Evolutionary conservation across 495 filamentous ascomycete genomes (phyloP).

Genomic region (Melanomma pulvis-pyrius): DNA sequence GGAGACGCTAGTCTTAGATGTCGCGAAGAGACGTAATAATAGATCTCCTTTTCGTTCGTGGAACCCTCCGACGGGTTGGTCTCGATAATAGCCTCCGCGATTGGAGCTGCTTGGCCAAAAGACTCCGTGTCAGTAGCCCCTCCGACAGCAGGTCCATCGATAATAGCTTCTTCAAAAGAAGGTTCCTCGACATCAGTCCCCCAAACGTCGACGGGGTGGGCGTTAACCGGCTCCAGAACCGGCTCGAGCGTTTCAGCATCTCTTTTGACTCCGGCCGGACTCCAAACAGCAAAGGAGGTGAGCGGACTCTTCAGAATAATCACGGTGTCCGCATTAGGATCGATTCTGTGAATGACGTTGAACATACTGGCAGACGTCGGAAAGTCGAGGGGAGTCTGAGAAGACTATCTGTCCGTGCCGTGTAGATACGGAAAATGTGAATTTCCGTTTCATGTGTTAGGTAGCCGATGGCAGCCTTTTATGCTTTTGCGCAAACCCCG

Average conservation of each 20-base stretch:
- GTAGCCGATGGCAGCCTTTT: not conserved
- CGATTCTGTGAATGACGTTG: not conserved
- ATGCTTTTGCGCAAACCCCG: not conserved
- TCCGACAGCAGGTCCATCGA: not conserved
- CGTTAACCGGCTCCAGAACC: no score
- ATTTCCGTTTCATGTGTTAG: not conserved
- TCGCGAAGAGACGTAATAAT: conserved; percentile 52
- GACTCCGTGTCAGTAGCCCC: not conserved
- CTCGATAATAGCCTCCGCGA: not conserved
- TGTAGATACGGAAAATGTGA: not conserved
- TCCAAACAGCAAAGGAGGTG: conserved; percentile 7
- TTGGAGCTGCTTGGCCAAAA: not conserved
- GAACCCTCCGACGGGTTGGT: not conserved
- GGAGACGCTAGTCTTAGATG: conserved; percentile 55
- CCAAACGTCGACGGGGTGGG: no score
- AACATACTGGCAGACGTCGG: not conserved
- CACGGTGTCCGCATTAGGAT: conserved; percentile 13
- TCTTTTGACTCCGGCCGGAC: not conserved
- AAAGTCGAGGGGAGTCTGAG: not conserved
- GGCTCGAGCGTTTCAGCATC: not conserved
- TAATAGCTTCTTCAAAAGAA: not conserved
- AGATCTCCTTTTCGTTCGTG: conserved; percentile 3
- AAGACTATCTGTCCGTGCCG: not conserved
- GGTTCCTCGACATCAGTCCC: no score
- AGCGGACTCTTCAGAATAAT: conserved; percentile 14